phyloP scores from a whole-genome alignment of 2,329 filamentous ascomycete genomes.

The Keithomyces neogunnii region DNA sequence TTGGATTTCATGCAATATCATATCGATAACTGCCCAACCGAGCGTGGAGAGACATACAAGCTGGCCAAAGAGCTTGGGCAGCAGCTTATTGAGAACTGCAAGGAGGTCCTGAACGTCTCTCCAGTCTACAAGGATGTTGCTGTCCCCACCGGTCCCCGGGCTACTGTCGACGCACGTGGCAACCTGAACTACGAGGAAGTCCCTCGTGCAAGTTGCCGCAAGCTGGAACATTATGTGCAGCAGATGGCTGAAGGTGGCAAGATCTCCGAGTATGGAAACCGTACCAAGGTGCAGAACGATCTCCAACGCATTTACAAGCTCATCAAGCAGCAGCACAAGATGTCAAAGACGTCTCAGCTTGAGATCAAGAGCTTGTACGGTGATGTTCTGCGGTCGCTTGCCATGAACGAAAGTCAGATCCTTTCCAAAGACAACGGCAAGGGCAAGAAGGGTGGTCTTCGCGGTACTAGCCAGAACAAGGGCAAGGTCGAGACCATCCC shows the following conservation, averaged over 20 bases:
- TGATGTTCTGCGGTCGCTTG: constrained; percentile 86
- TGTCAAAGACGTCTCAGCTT: constrained; percentile 90
- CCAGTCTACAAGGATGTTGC: constrained; percentile 96
- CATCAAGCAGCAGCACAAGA: constrained; percentile 96
- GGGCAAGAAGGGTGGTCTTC: constrained; percentile 40
- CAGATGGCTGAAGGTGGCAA: constrained; percentile 98
- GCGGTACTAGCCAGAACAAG: constrained; percentile 54
- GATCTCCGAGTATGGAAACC: constrained; percentile 96
- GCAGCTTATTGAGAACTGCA: constrained; percentile 95
- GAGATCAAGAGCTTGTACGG: constrained; percentile 95
- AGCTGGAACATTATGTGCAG: constrained; percentile 95
- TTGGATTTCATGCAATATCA: constrained; percentile 99
- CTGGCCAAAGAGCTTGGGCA: constrained; percentile 92
- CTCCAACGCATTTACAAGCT: constrained; percentile 93
- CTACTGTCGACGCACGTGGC: constrained; percentile 84
- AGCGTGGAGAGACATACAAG: constrained; percentile 94
- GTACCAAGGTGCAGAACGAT: constrained; percentile 96
- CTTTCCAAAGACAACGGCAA: constrained; percentile 80
- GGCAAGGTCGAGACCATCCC: constrained; percentile 96
- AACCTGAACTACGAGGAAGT: constrained; percentile 89
- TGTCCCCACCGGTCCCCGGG: constrained; percentile 83
- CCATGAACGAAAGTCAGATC: constrained; percentile 98
- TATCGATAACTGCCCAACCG: constrained; percentile 96
- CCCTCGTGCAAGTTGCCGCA: constrained; percentile 80
- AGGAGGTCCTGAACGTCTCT: constrained; percentile 73